These are phyloP conservation scores for Lactarius hatsudake DNA, from an alignment of 768 basidiomycete genomes.

Conservation along the genomic window DNA sequence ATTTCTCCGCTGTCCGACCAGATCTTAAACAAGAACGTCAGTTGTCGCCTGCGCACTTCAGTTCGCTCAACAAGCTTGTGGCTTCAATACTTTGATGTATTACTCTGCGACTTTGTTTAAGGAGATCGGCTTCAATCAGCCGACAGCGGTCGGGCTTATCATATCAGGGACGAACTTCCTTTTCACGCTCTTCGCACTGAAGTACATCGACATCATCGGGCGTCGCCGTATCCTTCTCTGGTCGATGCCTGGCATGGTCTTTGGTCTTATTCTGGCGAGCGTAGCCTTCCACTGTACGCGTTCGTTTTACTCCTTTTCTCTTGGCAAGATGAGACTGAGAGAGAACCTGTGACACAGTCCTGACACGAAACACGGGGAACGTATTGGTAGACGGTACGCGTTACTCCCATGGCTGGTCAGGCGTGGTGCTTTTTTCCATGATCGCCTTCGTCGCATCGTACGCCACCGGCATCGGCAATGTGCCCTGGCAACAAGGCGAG, in stretches of 20 bases:
- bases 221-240: slow-evolving; percentile 66
- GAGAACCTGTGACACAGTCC: slow-evolving; percentile 36
- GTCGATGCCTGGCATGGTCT: slow-evolving; percentile 71
- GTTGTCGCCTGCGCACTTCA: slow-evolving; percentile 80
- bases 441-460: slow-evolving; percentile 81
- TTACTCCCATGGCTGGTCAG: slow-evolving; percentile 62
- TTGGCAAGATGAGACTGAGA: neutral
- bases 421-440: slow-evolving; percentile 74
- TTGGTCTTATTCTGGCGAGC: slow-evolving; percentile 60
- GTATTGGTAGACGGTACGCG: slow-evolving; percentile 55
- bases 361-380: slow-evolving; percentile 61
- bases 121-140: slow-evolving; percentile 77
- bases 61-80: slow-evolving; percentile 77
- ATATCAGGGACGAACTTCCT: slow-evolving; percentile 76
- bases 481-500: slow-evolving; percentile 88
- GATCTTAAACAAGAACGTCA: slow-evolving; percentile 31
- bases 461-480: slow-evolving; percentile 73
- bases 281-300: slow-evolving; percentile 59
- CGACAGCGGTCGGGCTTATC: slow-evolving; percentile 77
- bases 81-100: slow-evolving; percentile 55
- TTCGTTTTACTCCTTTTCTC: neutral
- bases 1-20: neutral
- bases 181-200: slow-evolving; percentile 73
- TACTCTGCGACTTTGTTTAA: slow-evolving; percentile 76
- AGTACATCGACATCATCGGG: slow-evolving; percentile 70